Evolutionary conservation across 768 basidiomycete genomes (phyloP).

Genomic region (Astraeus odoratus): DNA sequence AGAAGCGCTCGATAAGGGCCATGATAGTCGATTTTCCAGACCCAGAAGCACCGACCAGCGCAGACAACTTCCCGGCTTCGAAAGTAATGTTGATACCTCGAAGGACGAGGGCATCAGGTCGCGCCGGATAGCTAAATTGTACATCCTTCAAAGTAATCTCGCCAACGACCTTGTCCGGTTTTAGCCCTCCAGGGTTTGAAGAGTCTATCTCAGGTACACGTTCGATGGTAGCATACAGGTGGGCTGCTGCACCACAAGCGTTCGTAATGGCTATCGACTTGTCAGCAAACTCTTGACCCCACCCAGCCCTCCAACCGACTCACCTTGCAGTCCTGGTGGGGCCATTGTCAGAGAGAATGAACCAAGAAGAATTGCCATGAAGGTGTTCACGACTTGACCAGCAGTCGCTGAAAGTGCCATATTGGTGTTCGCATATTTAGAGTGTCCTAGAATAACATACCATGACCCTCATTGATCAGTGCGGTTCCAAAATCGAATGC

Average conservation of each 20-base stretch:
- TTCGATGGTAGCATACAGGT: constrained; percentile 83
- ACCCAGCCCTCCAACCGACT: constrained; percentile 1
- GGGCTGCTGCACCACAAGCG: constrained; percentile 79
- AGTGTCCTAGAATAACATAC: constrained; percentile 21
- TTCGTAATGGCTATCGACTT: constrained; percentile 56
- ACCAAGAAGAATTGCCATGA: constrained; percentile 80
- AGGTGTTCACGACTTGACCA: constrained; percentile 79
- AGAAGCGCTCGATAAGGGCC: constrained; percentile 81
- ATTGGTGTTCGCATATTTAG: neutral
- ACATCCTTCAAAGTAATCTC: constrained; percentile 70
- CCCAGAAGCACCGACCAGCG: constrained; percentile 74
- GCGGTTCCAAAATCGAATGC: constrained; percentile 90
- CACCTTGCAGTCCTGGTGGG: constrained; percentile 83
- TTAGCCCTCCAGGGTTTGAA: constrained; percentile 54
- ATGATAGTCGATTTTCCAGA: constrained; percentile 76
- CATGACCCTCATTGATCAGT: constrained; percentile 56
- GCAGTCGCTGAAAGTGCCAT: constrained; percentile 40
- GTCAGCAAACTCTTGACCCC: neutral
- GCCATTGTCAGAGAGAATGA: constrained; percentile 82
- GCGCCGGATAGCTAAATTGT: constrained; percentile 81
- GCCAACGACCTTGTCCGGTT: constrained; percentile 62
- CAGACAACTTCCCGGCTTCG: constrained; percentile 69
- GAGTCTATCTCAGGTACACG: constrained; percentile 86
- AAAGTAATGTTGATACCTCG: constrained; percentile 63
- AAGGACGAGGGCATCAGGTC: constrained; percentile 70